Evolutionary conservation across 306 rosid species (phyloP).

Genomic region (Sophora flavescens): DNA sequence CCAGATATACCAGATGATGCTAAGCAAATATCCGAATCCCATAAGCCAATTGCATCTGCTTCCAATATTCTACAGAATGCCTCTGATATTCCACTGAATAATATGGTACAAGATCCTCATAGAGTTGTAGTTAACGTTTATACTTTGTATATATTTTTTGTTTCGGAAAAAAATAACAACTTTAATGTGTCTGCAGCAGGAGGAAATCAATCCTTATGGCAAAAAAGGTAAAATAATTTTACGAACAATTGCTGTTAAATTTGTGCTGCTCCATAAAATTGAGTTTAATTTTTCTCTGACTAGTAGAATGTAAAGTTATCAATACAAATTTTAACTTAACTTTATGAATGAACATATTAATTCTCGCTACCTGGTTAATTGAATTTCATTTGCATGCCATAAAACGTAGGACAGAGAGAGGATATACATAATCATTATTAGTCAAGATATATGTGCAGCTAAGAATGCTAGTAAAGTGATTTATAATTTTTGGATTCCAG

Average conservation of each 20-base stretch:
- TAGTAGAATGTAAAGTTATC: neutral
- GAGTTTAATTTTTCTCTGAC: neutral
- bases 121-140: neutral
- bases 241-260: neutral
- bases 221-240: slow-evolving; percentile 47
- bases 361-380: no score
- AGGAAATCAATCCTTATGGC: slow-evolving; percentile 49
- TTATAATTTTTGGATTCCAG: slow-evolving; percentile 32
- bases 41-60: slow-evolving; percentile 63
- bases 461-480: neutral
- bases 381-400: slow-evolving; percentile 13
- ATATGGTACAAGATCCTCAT: slow-evolving; percentile 38
- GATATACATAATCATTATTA: neutral
- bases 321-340: no score
- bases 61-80: slow-evolving; percentile 49
- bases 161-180: slow-evolving; percentile 18
- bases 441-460: neutral
- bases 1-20: slow-evolving; percentile 39
- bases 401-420: neutral
- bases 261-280: neutral
- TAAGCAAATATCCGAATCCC: slow-evolving; percentile 44
- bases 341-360: no score
- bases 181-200: slow-evolving; percentile 45
- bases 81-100: slow-evolving; percentile 43
- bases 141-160: neutral